Conservation (phyloP, 2,329 filamentous ascomycete genomes). For the Exophiala sideris region DNA sequence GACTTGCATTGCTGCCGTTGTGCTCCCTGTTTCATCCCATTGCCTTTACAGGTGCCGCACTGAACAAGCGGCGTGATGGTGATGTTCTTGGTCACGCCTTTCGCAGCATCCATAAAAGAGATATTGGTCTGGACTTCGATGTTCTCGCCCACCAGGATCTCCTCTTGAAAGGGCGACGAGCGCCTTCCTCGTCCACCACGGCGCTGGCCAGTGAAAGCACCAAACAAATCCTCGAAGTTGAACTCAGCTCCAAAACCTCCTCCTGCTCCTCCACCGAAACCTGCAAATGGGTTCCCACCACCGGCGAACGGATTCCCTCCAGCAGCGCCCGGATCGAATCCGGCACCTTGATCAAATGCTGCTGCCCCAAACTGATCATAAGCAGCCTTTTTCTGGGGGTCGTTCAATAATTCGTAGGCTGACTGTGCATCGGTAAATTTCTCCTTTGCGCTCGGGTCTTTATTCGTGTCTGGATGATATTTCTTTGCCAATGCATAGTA, state of each 20-base stretch:
- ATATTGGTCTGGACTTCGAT: slow-evolving; percentile 93
- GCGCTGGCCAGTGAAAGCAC: slow-evolving; percentile 70
- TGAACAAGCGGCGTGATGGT: slow-evolving; percentile 75
- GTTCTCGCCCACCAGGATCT: slow-evolving; percentile 85
- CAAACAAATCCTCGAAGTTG: slow-evolving; percentile 95
- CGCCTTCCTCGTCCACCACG: slow-evolving; percentile 50
- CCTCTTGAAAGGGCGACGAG: slow-evolving; percentile 69
- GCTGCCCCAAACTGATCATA: slow-evolving; percentile 88
- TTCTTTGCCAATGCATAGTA: slow-evolving; percentile 98
- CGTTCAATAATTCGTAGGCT: slow-evolving; percentile 89
- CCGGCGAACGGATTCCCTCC: slow-evolving; percentile 58
- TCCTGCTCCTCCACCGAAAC: slow-evolving; percentile 43
- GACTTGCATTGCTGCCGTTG: slow-evolving; percentile 69
- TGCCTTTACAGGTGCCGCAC: slow-evolving; percentile 80
- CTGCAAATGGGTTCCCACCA: slow-evolving; percentile 30
- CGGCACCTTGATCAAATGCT: slow-evolving; percentile 63
- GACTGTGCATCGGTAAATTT: slow-evolving; percentile 90
- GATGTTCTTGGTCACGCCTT: slow-evolving; percentile 85
- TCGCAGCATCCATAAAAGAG: slow-evolving; percentile 93
- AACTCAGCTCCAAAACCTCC: slow-evolving; percentile 73
- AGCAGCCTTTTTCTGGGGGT: slow-evolving; percentile 86
- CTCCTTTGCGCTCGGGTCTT: slow-evolving; percentile 88
- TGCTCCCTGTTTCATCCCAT: slow-evolving; percentile 76
- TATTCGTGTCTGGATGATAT: slow-evolving; percentile 96
- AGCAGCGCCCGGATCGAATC: slow-evolving; percentile 72